Evolutionary conservation across 768 basidiomycete species (phyloP).

Genomic region (Leccinum truebloodii): DNA sequence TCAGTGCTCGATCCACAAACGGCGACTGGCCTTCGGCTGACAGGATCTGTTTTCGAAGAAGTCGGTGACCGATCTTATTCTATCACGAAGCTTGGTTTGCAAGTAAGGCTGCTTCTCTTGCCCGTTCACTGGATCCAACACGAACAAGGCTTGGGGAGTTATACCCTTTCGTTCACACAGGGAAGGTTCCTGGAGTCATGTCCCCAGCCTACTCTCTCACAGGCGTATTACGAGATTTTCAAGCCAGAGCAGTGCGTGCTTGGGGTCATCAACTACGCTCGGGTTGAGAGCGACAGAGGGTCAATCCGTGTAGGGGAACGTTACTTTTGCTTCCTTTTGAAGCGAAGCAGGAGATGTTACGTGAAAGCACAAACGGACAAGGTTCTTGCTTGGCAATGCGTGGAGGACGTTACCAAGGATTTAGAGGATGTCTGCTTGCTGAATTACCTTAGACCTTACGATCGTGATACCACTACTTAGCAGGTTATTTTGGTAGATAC

Average conservation of each 20-base stretch:
- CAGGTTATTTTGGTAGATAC: neutral
- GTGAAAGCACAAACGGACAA: conserved; percentile 17
- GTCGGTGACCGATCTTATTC: conserved; percentile 19
- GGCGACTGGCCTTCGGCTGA: conserved; percentile 8
- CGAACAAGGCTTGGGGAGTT: neutral
- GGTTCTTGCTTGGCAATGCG: conserved; percentile 16
- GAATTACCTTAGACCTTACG: conserved; percentile 8
- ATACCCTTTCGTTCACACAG: conserved; percentile 17
- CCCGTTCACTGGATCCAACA: conserved; percentile 11
- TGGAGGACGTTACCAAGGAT: conserved; percentile 8
- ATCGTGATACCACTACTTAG: conserved; percentile 3
- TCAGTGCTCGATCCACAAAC: conserved; percentile 1
- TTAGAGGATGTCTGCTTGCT: conserved; percentile 10
- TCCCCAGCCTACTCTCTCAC: conserved; percentile 12
- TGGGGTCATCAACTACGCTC: conserved; percentile 18
- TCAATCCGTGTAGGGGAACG: conserved; percentile 10
- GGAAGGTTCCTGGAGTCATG: conserved; percentile 11
- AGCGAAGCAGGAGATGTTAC: conserved; percentile 7
- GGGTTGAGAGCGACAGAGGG: conserved; percentile 7
- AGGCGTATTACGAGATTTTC: conserved; percentile 19
- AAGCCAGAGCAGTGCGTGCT: conserved; percentile 17
- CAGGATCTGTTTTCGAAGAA: conserved; percentile 16
- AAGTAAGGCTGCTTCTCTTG: conserved; percentile 12
- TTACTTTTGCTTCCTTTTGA: conserved; percentile 17
- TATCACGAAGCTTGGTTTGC: conserved; percentile 16